Conservation (phyloP, 2,329 filamentous ascomycete species). For the Alternaria infectoria region DNA sequence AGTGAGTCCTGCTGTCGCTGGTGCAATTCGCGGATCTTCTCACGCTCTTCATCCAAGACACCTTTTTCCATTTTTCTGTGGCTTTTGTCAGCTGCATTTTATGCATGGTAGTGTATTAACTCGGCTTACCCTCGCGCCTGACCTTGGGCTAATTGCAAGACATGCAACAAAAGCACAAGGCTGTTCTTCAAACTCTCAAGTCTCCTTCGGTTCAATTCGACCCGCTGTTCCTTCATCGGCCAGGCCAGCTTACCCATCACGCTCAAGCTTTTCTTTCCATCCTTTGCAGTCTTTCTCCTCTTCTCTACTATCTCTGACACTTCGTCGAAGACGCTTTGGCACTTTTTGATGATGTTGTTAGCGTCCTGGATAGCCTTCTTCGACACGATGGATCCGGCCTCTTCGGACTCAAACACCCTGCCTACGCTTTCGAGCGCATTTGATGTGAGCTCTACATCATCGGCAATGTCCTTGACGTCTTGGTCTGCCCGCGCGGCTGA, state of each 20-base stretch:
- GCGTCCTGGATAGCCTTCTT: constrained; percentile 32
- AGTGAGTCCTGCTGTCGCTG: constrained; percentile 35
- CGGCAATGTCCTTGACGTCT: constrained; percentile 32
- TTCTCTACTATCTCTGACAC: constrained; percentile 33
- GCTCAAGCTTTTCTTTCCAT: constrained; percentile 22
- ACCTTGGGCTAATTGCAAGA: constrained; percentile 33
- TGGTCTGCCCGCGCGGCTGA: constrained; percentile 29
- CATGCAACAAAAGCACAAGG: constrained; percentile 33
- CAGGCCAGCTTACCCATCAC: constrained; percentile 28
- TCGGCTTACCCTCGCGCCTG: constrained; percentile 22
- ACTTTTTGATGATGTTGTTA: constrained; percentile 30
- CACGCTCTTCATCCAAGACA: constrained; percentile 25
- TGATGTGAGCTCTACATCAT: constrained; percentile 32
- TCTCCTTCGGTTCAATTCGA: constrained; percentile 29
- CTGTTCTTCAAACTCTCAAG: constrained; percentile 39
- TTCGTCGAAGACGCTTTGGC: constrained; percentile 33
- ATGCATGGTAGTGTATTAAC: not conserved
- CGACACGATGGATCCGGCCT: constrained; percentile 20
- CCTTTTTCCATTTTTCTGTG: constrained; percentile 22
- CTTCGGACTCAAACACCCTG: constrained; percentile 23
- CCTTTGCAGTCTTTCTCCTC: constrained; percentile 16
- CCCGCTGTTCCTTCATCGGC: constrained; percentile 33
- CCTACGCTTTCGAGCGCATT: constrained; percentile 33
- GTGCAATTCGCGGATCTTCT: constrained; percentile 36
- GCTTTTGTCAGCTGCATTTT: not conserved